Conservation (phyloP, 2,329 filamentous ascomycete species). For the Colletotrichum liaoningense region DNA sequence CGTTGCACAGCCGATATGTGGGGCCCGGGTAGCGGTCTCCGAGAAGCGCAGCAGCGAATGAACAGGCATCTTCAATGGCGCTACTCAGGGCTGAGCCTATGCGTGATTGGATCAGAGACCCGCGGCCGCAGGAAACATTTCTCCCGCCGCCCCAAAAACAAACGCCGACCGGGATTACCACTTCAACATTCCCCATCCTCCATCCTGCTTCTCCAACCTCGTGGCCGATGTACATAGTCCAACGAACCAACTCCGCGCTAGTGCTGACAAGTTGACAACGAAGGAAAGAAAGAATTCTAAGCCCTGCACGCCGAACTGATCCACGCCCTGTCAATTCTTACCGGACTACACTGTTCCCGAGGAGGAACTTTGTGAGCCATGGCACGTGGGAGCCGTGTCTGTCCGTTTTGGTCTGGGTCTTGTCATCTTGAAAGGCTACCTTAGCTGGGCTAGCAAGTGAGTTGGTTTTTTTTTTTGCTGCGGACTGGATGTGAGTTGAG, state of each 20-base stretch:
- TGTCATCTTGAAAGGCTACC: not conserved
- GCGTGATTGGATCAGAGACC: not conserved
- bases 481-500: not conserved
- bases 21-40: not conserved
- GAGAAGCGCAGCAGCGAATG: conserved; percentile 13
- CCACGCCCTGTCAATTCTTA: not conserved
- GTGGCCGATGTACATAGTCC: not conserved
- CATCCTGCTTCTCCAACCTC: not conserved
- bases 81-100: not conserved
- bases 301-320: not conserved
- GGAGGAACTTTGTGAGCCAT: not conserved
- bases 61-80: not conserved
- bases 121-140: not conserved
- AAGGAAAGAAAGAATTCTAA: not conserved
- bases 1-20: conserved; percentile 14
- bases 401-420: not conserved
- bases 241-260: not conserved
- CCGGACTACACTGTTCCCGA: conserved; percentile 19
- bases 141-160: not conserved
- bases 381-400: not conserved
- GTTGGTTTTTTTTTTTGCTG: not conserved
- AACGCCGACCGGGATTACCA: conserved; percentile 4
- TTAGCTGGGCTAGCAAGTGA: not conserved
- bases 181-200: not conserved
- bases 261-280: conserved; percentile 29